Base-by-base conservation (phyloP, 73 alveolate species). In the Stentor roeselii region DNA sequence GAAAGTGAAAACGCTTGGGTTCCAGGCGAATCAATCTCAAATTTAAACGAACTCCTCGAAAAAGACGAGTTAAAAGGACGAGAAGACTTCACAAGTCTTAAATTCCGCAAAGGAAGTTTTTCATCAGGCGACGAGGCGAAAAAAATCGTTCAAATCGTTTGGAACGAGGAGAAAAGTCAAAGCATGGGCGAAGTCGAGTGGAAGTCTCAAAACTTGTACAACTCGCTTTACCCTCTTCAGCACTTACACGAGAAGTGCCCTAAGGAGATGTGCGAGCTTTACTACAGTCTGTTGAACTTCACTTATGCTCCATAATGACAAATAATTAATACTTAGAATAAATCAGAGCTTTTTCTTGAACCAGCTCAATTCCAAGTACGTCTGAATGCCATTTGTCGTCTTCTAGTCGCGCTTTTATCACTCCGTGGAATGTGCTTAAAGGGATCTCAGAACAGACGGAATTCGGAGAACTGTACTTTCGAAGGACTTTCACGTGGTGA, bases 131-230 rank as follows among this genome's bases (percentile, higher is more conserved):
- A 67, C 37, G 80, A 67, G 41, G 41, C 41, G 14, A 67, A 67
- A 67, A 67, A 32, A 1, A 40, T 67, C 1, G 34, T 40, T 0
- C 80, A 67, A 32, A 67, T 67, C 42, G 34, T 67, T 11, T 67
- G 37, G n/a, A 67, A 67, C 80, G 41, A 21, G 34, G 41, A 34
- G 14, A 30, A 36, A 67, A 67, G 34, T 34, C 50, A 67, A 67
- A 30, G 15, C 14, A 21, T 67, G n/a, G 80, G 80, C 11, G 80
- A 67, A 67, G 41, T 67, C 37, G 80, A 67, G 34, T 67, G 80
- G 37, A 67, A 67, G 34, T 67, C 80, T 34, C 41, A 27, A n/a
- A 27, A 67, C 11, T 40, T 67, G 3, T 67, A 21, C 11, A 67
- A 67, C 41, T 21, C 80, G 21, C 27, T 67, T 30, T 67, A 67